Evolutionary conservation across 441 rosid genomes (phyloP).

Genomic region (Kokia cookei): DNA sequence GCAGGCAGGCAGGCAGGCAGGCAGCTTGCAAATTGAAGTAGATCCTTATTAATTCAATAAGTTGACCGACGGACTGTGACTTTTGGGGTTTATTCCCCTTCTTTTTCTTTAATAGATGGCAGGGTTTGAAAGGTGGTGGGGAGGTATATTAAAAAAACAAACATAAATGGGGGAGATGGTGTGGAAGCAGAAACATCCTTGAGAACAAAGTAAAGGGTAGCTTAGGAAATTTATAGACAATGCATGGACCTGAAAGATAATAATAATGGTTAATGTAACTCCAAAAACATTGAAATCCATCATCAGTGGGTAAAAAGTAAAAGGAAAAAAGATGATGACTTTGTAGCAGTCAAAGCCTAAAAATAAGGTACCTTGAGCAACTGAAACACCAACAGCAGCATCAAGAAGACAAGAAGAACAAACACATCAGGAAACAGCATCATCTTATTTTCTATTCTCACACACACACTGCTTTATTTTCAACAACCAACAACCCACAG

Average conservation of each 20-base stretch:
- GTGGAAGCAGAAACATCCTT: background rate
- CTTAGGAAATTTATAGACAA: background rate
- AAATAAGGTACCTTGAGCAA: constrained; percentile 19
- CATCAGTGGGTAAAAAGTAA: background rate
- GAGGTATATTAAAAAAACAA: no score
- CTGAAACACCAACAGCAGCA: constrained; percentile 10
- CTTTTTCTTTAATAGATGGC: background rate
- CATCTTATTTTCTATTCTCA: constrained; percentile 19
- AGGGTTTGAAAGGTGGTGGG: background rate
- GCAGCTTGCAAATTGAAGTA: background rate
- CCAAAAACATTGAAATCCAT: background rate
- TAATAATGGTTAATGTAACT: background rate
- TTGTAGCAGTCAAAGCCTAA: constrained; percentile 12
- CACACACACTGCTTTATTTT: constrained; percentile 12
- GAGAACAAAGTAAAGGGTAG: constrained; percentile 4
- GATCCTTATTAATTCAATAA: background rate
- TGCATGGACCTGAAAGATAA: background rate
- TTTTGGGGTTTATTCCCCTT: constrained; percentile 6
- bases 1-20: background rate
- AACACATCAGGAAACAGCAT: constrained; percentile 23
- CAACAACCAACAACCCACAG: background rate
- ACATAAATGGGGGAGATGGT: no score
- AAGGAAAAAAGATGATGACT: background rate
- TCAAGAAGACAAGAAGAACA: constrained; percentile 4
- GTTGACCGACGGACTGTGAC: background rate